Evolutionary conservation across 768 basidiomycete genomes (phyloP).

Genomic region (Phlebiopsis gigantea): DNA sequence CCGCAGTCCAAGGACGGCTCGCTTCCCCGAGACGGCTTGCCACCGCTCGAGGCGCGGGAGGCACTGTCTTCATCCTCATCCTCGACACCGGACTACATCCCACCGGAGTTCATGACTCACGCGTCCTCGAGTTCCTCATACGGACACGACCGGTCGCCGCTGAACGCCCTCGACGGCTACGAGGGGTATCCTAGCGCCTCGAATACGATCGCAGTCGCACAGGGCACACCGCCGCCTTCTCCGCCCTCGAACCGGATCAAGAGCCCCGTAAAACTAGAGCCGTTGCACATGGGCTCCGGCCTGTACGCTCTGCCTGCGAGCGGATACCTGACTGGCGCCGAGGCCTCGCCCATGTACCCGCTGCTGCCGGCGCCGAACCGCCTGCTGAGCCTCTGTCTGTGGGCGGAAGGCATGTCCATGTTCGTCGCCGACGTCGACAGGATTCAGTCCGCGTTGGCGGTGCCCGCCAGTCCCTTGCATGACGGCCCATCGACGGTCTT

Average conservation of each 20-base stretch:
- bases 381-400: constrained; percentile 42
- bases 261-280: constrained; percentile 22
- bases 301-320: constrained; percentile 21
- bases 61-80: constrained; percentile 24
- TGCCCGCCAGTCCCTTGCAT: constrained; percentile 26
- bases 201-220: constrained; percentile 9
- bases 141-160: background rate
- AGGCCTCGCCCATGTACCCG: constrained; percentile 12
- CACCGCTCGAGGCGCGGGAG: constrained; percentile 12
- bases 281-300: constrained; percentile 21
- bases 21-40: constrained; percentile 4
- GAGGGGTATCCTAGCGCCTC: constrained; percentile 5
- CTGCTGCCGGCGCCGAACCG: constrained; percentile 31
- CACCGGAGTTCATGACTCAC: constrained; percentile 14
- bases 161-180: background rate
- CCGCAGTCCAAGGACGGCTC: constrained; percentile 19
- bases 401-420: constrained; percentile 66
- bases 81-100: constrained; percentile 23
- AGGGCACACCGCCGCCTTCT: constrained; percentile 11
- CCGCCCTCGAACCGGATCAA: constrained; percentile 10
- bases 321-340: constrained; percentile 10
- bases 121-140: background rate
- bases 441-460: constrained; percentile 29
- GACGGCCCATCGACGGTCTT: constrained; percentile 37
- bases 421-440: constrained; percentile 56